Conservation (phyloP, 2,329 filamentous ascomycete genomes). For the Phyllosticta citrichinensis region DNA sequence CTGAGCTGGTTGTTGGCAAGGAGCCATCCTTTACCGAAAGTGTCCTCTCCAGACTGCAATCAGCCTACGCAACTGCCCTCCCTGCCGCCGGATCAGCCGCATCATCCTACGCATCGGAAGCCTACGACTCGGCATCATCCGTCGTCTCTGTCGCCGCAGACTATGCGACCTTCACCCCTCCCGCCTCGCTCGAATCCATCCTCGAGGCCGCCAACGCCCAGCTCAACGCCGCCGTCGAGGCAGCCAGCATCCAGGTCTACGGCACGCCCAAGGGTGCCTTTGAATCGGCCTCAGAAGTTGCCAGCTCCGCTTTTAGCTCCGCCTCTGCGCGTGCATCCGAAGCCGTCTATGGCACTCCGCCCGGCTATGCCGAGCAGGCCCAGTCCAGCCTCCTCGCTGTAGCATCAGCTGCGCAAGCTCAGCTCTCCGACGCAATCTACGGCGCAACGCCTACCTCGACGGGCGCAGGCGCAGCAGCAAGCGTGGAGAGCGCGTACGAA, state of each 20-base stretch:
- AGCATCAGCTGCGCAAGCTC: slow-evolving; percentile 44
- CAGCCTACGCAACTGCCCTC: slow-evolving; percentile 59
- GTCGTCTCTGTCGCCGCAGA: slow-evolving; percentile 38
- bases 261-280: slow-evolving; percentile 44
- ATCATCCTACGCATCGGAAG: slow-evolving; percentile 43
- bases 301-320: slow-evolving; percentile 43
- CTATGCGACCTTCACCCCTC: slow-evolving; percentile 44
- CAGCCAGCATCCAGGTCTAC: slow-evolving; percentile 48
- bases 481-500: slow-evolving; percentile 34
- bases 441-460: slow-evolving; percentile 36
- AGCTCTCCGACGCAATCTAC: slow-evolving; percentile 48
- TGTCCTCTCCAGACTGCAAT: slow-evolving; percentile 60
- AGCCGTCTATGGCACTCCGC: slow-evolving; percentile 46
- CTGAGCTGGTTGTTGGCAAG: slow-evolving; percentile 65
- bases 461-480: slow-evolving; percentile 35
- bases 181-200: slow-evolving; percentile 48
- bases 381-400: slow-evolving; percentile 44
- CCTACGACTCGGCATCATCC: slow-evolving; percentile 37
- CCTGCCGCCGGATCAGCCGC: slow-evolving; percentile 46
- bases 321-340: slow-evolving; percentile 41
- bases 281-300: slow-evolving; percentile 45
- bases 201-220: slow-evolving; percentile 47
- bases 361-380: slow-evolving; percentile 44
- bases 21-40: slow-evolving; percentile 76
- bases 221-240: slow-evolving; percentile 48